Evolutionary conservation across 2,329 filamentous ascomycete species (phyloP).

Genomic region (Chalaropsis ovoidea): DNA sequence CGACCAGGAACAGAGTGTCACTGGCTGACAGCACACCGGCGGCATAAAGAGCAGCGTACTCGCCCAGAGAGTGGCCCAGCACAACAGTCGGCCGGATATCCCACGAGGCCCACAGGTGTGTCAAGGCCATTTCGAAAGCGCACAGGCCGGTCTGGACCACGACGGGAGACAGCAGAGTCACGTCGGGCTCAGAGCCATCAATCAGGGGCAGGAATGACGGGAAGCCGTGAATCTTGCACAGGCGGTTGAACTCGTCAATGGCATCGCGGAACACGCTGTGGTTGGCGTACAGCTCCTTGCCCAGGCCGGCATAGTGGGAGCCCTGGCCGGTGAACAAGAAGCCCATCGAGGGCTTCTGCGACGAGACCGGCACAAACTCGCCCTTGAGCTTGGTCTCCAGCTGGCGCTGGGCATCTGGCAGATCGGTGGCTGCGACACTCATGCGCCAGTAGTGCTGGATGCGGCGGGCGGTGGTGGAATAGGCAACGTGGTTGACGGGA

Average conservation of each 20-base stretch:
- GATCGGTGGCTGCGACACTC: constrained; percentile 37
- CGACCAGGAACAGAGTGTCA: constrained; percentile 63
- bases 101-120: constrained; percentile 47
- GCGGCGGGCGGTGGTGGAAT: constrained; percentile 57
- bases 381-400: constrained; percentile 47
- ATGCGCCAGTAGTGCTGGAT: constrained; percentile 51
- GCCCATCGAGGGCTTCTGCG: constrained; percentile 36
- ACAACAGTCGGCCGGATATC: constrained; percentile 47
- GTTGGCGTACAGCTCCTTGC: constrained; percentile 42
- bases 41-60: constrained; percentile 62
- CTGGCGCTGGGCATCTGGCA: constrained; percentile 37
- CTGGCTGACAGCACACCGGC: constrained; percentile 60
- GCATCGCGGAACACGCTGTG: constrained; percentile 41
- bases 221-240: constrained; percentile 42
- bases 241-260: constrained; percentile 47
- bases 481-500: constrained; percentile 50
- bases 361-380: constrained; percentile 43
- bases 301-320: constrained; percentile 43
- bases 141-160: constrained; percentile 46
- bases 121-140: constrained; percentile 49
- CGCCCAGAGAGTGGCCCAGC: constrained; percentile 56
- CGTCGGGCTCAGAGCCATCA: constrained; percentile 36
- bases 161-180: constrained; percentile 41
- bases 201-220: constrained; percentile 46
- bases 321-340: constrained; percentile 51